Conservation (phyloP, 345 rosid species). For the Salix udensis region DNA sequence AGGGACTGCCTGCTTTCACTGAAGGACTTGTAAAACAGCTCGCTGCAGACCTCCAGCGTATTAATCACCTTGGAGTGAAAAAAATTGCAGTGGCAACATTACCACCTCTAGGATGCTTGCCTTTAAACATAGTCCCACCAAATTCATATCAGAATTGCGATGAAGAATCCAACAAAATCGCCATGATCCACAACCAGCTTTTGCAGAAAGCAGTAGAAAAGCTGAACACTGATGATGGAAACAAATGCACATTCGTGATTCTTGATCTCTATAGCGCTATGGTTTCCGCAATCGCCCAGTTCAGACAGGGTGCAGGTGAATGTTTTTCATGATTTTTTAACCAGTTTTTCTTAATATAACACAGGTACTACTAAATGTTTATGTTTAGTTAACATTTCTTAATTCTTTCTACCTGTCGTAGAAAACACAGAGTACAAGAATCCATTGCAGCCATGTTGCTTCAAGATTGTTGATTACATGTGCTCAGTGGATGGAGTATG, state of each 20-base stretch:
- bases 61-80: too few species aligned
- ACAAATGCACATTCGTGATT: background rate
- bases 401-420: too few species aligned
- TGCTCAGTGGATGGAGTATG: too few species aligned
- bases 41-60: too few species aligned
- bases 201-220: slow-evolving; percentile 10
- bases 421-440: too few species aligned
- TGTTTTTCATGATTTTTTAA: background rate
- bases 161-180: slow-evolving; percentile 8
- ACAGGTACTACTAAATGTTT: background rate
- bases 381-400: too few species aligned
- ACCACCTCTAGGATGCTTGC: slow-evolving; percentile 30
- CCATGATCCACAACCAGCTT: slow-evolving; percentile 25
- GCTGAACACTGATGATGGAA: slow-evolving; percentile 19
- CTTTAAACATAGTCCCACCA: background rate
- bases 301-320: slow-evolving; percentile 7
- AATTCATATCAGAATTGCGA: slow-evolving; percentile 23
- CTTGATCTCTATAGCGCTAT: slow-evolving; percentile 33
- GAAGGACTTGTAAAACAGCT: too few species aligned
- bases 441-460: background rate
- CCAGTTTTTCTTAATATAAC: background rate
- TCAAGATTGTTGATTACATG: too few species aligned
- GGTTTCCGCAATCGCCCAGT: slow-evolving; percentile 10
- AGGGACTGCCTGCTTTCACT: too few species aligned
- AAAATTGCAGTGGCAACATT: too few species aligned